These are phyloP conservation scores for Alternaria ventricosa DNA, from an alignment of 2,329 filamentous ascomycete genomes.

Conservation along the genomic window DNA sequence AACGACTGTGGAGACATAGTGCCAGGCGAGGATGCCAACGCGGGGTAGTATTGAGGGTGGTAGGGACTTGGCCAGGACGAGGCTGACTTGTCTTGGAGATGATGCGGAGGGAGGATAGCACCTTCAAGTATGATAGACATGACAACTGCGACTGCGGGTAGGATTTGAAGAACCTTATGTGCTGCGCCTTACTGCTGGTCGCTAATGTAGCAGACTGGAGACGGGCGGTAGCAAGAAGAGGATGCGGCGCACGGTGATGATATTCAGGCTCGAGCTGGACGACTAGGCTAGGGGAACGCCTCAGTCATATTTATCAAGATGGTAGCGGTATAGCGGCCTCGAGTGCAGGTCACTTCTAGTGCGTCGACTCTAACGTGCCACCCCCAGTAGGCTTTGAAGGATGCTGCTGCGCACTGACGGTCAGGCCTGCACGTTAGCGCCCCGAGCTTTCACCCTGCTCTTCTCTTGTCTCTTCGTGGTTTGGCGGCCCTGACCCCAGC, in stretches of 20 bases:
- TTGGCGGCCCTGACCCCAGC: conserved; percentile 27
- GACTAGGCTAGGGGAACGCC: conserved; percentile 24
- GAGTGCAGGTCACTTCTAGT: conserved; percentile 33
- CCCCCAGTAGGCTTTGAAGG: conserved; percentile 35
- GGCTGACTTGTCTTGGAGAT: conserved; percentile 33
- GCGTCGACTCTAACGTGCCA: conserved; percentile 41
- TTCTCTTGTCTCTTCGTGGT: conserved; percentile 20
- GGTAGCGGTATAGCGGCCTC: conserved; percentile 20
- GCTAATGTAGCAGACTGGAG: conserved; percentile 17
- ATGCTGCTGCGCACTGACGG: conserved; percentile 30
- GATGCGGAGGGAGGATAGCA: conserved; percentile 45
- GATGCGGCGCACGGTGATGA: conserved; percentile 11
- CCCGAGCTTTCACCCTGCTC: conserved; percentile 32
- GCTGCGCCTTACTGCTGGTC: conserved; percentile 21
- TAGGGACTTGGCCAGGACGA: conserved; percentile 38
- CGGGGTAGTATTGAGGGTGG: conserved; percentile 31
- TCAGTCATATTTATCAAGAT: conserved; percentile 33
- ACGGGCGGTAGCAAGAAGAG: conserved; percentile 13
- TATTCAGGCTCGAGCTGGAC: conserved; percentile 15
- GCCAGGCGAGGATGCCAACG: conserved; percentile 35
- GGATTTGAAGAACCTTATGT: conserved; percentile 15
- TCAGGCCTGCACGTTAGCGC: conserved; percentile 35
- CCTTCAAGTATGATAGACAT: conserved; percentile 47
- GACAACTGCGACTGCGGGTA: conserved; percentile 19
- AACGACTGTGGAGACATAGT: conserved; percentile 44